A percentile compares a stretch with the other conserved stretches of the same genome.
phyloP scores from a whole-genome alignment of 495 filamentous ascomycete genomes.

The Chaetomium cochliodes region DNA sequence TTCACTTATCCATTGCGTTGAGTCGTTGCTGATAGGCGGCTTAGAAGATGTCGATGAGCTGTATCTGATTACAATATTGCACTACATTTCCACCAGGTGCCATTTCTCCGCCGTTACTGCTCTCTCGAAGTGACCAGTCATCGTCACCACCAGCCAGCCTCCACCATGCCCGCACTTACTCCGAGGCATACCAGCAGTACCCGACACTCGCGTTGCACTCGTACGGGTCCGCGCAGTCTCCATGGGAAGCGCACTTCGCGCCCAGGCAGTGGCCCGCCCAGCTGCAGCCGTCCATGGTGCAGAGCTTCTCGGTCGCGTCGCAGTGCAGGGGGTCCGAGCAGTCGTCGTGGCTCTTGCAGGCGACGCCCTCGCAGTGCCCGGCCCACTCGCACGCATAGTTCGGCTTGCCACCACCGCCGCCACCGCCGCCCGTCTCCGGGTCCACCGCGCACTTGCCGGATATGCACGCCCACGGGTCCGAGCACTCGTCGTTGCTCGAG shows the following conservation, averaged over 20 bases:
- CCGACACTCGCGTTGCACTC: slow-evolving; percentile 1
- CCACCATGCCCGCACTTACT: not conserved
- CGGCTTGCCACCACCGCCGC: not conserved
- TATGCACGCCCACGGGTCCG: slow-evolving; percentile 15
- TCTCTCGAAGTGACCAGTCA: not conserved
- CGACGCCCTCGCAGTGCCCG: slow-evolving; percentile 15
- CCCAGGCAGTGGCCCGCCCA: slow-evolving; percentile 20
- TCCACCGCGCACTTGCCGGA: slow-evolving; percentile 2
- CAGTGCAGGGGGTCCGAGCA: not conserved
- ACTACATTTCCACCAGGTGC: not conserved
- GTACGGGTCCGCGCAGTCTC: slow-evolving; percentile 14
- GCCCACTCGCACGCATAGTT: slow-evolving; percentile 9
- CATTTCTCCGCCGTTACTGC: not conserved
- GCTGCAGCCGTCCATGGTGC: slow-evolving; percentile 12
- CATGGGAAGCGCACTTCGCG: slow-evolving; percentile 2
- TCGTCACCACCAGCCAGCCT: not conserved
- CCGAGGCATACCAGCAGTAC: slow-evolving; percentile 1
- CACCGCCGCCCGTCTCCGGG: not conserved
- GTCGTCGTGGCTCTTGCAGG: slow-evolving; percentile 3
- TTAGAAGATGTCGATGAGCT: not conserved
- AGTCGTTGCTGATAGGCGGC: not conserved
- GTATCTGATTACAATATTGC: not conserved
- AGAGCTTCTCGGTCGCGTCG: slow-evolving; percentile 7
- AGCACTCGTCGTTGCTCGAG: slow-evolving; percentile 25
- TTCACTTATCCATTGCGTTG: not conserved